Evolutionary conservation across 257 asterid species (phyloP), one percentile per base, ranked within the genome.

Genomic region (Coffea canephora): DNA sequence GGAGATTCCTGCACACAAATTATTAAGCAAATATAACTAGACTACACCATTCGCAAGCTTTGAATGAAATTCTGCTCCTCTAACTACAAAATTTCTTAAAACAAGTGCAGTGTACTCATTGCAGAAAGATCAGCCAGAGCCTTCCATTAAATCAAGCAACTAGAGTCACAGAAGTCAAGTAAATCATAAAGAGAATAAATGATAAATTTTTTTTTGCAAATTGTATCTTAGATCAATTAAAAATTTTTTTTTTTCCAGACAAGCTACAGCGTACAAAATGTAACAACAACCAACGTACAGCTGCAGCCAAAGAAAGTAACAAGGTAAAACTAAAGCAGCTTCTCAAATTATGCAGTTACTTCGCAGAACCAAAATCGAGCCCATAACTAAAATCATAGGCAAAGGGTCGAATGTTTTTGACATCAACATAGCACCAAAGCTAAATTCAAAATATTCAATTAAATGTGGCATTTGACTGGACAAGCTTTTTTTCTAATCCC

Each of bases 61-160:
- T 25, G 59, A 14, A 52, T 52, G 3, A 64, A 76, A 66, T 2
- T 36, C 79, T 0, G 61, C 10, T 69, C 16, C 59, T 74, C 34
- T 8, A 27, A 9, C 12, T 25, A 18, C 0, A 4, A 23, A 31
- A n/a, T 4, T 21, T 41, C 16, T 27, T 13, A 16, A 3, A 49
- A 6, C 66, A 49, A 2, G 52, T 62, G 13, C 4, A 15, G 34
- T 19, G 31, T 15, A 61, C 55, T 34, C 41, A 46, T 78, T 25
- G 73, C 2, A 43, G 41, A 31, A 10, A 14, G 11, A 43, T 21
- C 46, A 41, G 19, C 21, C 41, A 36, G 62, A 59, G 16, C 23
- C 39, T 12, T 31, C 27, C 71, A 67, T 66, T 71, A 67, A 79
- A 69, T 46, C 69, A 75, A 49, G 49, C 25, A 39, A 78, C 52